phyloP scores from a whole-genome alignment of 441 rosid genomes.

The Aquilaria agallochum region DNA sequence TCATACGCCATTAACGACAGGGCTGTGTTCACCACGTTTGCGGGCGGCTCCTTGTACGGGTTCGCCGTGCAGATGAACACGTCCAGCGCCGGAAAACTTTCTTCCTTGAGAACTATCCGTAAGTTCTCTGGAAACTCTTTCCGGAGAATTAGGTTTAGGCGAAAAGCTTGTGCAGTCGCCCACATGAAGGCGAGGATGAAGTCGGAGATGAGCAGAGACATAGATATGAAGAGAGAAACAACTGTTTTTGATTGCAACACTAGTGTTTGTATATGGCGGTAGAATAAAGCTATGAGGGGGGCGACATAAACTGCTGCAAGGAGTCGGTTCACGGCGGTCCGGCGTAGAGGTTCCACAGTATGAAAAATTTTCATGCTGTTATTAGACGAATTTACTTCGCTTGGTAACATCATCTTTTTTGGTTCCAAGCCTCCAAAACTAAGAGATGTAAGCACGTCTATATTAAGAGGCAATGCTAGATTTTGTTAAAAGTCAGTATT shows the following conservation, averaged over 20 bases:
- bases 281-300: constrained; percentile 46
- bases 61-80: constrained; percentile 67
- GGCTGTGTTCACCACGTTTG: constrained; percentile 45
- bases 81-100: constrained; percentile 37
- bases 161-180: constrained; percentile 29
- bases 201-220: constrained; percentile 44
- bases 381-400: too few species aligned
- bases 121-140: constrained; percentile 47
- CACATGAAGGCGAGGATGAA: constrained; percentile 69
- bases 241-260: constrained; percentile 15
- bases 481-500: too few species aligned
- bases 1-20: constrained; percentile 55
- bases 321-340: constrained; percentile 34
- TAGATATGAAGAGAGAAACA: constrained; percentile 15
- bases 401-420: too few species aligned
- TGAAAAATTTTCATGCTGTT: constrained; percentile 22
- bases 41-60: constrained; percentile 57
- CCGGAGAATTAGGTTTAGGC: constrained; percentile 35
- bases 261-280: constrained; percentile 39
- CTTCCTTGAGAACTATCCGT: constrained; percentile 9
- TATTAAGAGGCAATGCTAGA: too few species aligned
- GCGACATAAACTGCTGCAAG: constrained; percentile 39
- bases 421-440: too few species aligned
- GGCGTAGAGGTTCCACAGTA: constrained; percentile 35
- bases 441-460: too few species aligned